Base-by-base conservation (phyloP, 495 filamentous ascomycete species). In the Lophiotrema nucula region DNA sequence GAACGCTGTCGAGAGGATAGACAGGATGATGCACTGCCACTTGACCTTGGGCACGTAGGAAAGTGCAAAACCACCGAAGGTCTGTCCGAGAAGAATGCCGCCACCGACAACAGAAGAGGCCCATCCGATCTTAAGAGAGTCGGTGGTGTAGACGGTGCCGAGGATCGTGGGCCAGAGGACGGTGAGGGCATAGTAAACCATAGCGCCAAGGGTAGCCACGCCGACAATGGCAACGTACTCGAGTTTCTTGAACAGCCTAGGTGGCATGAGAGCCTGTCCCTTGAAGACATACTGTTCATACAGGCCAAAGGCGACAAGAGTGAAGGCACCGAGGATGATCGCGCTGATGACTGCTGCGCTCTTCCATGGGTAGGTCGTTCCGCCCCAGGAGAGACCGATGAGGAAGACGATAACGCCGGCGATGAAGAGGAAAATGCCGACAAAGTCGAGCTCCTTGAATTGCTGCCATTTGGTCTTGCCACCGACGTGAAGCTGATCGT, bases 311-410 rank as follows among this genome's bases (percentile, higher is more conserved):
- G 56, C 69, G 22, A 76, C 56, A n/a, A 81, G 65, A 1, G 72
- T 67, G 13, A 72, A 55, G 16, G 65, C 67, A 5, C 78, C 77
- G 31, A 80, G 61, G 1, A 78, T 62, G 26, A 81, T 67, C 12
- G 71, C 67, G n/a, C 67, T 70, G 27, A 82, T 67, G 19, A 76
- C 75, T 28, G 77, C 70, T 8, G 70, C 72, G n/a, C 73, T 75
- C 27, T 69, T 69, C 79, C 78, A 80, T 0, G 76, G 69, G 66
- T 82, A 80, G 0, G 68, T 64, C 13, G 60, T 62, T 3, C 78
- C 78, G 22, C 78, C 79, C 76, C 78, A 80, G 38, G 66, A 67
- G 1, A 72, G 54, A 16, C 69, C 69, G 45, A 72, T 67, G 15
- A 75, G 56, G 66, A 75, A 67, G 25, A 73, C 37, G 19, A 69